Conservation (phyloP, 164 flowering plant species). For the Magnolia sinica region DNA sequence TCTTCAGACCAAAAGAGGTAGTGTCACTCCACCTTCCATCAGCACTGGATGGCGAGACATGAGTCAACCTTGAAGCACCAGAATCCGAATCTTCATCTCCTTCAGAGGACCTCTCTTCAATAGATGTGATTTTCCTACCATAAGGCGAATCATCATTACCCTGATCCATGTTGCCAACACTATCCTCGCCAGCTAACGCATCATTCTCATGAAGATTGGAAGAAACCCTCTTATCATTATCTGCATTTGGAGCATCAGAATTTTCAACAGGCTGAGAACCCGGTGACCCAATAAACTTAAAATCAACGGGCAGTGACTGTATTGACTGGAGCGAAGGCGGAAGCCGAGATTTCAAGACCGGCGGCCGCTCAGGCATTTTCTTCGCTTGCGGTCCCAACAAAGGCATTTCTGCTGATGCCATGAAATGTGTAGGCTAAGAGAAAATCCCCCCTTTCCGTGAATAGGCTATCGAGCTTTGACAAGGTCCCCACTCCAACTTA, state of each 20-base stretch:
- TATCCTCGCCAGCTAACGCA: slow-evolving; percentile 14
- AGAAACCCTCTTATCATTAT: slow-evolving; percentile 9
- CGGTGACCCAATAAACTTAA: slow-evolving; percentile 34
- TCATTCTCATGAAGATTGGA: slow-evolving; percentile 28
- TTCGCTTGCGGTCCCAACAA: slow-evolving; percentile 15
- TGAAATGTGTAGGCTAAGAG: slow-evolving; percentile 16
- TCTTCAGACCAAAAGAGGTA: slow-evolving; percentile 56
- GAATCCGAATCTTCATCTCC: slow-evolving; percentile 35
- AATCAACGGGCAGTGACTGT: slow-evolving; percentile 57
- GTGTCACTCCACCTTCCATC: slow-evolving; percentile 76
- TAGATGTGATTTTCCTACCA: slow-evolving; percentile 22
- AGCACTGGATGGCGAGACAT: slow-evolving; percentile 26
- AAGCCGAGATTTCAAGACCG: slow-evolving; percentile 18
- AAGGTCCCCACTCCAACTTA: slow-evolving; percentile 37
- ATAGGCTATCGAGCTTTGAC: slow-evolving; percentile 29
- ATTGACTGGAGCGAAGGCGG: slow-evolving; percentile 41
- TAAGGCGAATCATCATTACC: slow-evolving; percentile 69
- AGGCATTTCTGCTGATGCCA: slow-evolving; percentile 20
- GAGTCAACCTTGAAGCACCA: slow-evolving; percentile 30
- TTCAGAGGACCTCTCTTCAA: slow-evolving; percentile 37
- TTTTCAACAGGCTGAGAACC: slow-evolving; percentile 7
- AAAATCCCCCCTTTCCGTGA: slow-evolving; percentile 16
- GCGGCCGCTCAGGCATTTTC: slow-evolving; percentile 30
- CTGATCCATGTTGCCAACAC: slow-evolving; percentile 24
- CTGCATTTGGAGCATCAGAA: background rate